Percentiles rank a stretch among this genome's conserved stretches.
Evolutionary conservation across 805 yeast genomes (phyloP).

Genomic region (Starmera pachycereana): DNA sequence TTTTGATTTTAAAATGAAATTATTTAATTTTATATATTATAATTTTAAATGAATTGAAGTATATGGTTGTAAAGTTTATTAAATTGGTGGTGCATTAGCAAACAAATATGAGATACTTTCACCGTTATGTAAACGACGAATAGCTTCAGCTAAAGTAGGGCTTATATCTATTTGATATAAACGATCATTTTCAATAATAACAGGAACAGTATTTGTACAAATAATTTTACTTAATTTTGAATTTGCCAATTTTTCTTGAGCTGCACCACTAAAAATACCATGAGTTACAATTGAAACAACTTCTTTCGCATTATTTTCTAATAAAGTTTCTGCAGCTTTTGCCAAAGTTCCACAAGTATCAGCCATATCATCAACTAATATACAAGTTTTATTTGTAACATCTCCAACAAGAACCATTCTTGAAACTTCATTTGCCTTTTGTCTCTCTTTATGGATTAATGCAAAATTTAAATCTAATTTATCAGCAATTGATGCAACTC

Average conservation of each 20-base stretch:
- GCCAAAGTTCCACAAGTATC: slow-evolving; percentile 96
- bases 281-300: slow-evolving; percentile 95
- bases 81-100: slow-evolving; percentile 43
- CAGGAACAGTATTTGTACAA: slow-evolving; percentile 91
- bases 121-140: slow-evolving; percentile 91
- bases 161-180: slow-evolving; percentile 77
- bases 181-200: slow-evolving; percentile 48
- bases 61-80: not conserved
- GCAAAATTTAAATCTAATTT: slow-evolving; percentile 88
- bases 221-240: slow-evolving; percentile 64
- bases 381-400: slow-evolving; percentile 71
- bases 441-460: slow-evolving; percentile 92
- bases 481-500: slow-evolving; percentile 93
- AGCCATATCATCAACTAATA: slow-evolving; percentile 94
- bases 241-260: slow-evolving; percentile 59
- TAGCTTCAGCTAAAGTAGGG: slow-evolving; percentile 85
- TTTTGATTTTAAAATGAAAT: too few relatives aligned
- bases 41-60: too few relatives aligned
- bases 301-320: slow-evolving; percentile 69
- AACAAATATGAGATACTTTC: slow-evolving; percentile 87
- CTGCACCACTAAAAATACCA: slow-evolving; percentile 84
- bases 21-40: too few relatives aligned
- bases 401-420: slow-evolving; percentile 96
- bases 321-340: slow-evolving; percentile 83
- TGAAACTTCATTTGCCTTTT: slow-evolving; percentile 88